Evolutionary conservation across 2,329 filamentous ascomycete genomes (phyloP).

Genomic region (Curvularia lunata): DNA sequence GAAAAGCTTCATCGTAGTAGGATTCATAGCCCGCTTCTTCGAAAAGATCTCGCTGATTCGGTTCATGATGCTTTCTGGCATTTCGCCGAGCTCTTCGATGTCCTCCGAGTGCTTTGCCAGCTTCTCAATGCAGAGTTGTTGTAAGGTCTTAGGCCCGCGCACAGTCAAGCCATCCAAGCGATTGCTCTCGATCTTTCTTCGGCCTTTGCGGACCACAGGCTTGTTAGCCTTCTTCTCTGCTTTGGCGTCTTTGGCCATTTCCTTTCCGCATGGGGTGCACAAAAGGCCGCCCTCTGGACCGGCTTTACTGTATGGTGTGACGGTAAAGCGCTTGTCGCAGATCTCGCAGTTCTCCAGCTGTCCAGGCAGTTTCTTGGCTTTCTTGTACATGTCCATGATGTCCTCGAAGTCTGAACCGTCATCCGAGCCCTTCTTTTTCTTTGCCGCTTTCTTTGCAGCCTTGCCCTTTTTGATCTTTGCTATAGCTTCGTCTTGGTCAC

Average conservation of each 20-base stretch:
- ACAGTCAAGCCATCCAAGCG: constrained; percentile 76
- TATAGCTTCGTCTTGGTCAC: constrained; percentile 59
- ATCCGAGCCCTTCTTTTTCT: constrained; percentile 51
- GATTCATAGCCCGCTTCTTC: constrained; percentile 65
- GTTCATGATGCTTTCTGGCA: constrained; percentile 63
- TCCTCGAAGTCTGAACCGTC: constrained; percentile 57
- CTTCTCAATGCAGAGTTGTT: constrained; percentile 69
- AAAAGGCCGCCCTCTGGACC: constrained; percentile 86
- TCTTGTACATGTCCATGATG: constrained; percentile 62
- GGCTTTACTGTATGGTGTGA: constrained; percentile 85
- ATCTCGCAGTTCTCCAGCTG: constrained; percentile 88
- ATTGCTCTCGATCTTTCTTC: constrained; percentile 81
- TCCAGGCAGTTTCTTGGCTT: constrained; percentile 70
- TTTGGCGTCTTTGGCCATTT: constrained; percentile 71
- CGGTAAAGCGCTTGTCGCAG: constrained; percentile 88
- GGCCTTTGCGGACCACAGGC: constrained; percentile 64
- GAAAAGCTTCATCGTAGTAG: constrained; percentile 58
- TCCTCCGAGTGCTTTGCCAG: constrained; percentile 68
- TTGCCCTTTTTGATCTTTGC: constrained; percentile 57
- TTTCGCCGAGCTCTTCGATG: constrained; percentile 68
- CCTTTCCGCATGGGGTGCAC: constrained; percentile 80
- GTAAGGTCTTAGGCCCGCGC: constrained; percentile 71
- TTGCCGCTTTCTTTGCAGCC: constrained; percentile 55
- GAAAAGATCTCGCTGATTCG: constrained; percentile 68
- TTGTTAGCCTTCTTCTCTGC: constrained; percentile 64